Conservation (phyloP, 2,329 filamentous ascomycete genomes). For the Aspergillus thermomutatus region DNA sequence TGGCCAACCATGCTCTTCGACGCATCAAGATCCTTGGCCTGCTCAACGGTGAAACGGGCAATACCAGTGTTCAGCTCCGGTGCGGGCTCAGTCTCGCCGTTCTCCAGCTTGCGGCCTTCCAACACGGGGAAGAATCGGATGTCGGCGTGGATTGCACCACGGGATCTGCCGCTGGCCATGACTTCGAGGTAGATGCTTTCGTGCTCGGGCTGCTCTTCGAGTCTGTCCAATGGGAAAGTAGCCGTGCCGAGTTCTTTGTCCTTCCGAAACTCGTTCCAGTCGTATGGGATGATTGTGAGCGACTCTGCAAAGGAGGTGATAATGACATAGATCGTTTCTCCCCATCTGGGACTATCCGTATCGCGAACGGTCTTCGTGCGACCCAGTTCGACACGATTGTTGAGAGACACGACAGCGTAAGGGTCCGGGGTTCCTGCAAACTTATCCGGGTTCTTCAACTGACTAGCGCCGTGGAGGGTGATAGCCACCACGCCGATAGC, state of each 20-base stretch:
- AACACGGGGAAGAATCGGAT: slow-evolving; percentile 95
- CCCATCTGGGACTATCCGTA: slow-evolving; percentile 85
- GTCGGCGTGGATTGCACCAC: slow-evolving; percentile 76
- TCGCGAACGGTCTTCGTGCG: slow-evolving; percentile 86
- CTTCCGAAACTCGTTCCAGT: slow-evolving; percentile 95
- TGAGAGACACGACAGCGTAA: slow-evolving; percentile 80
- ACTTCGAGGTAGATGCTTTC: slow-evolving; percentile 86
- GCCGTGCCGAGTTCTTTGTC: slow-evolving; percentile 91
- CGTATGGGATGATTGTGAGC: slow-evolving; percentile 78
- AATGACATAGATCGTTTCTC: slow-evolving; percentile 94
- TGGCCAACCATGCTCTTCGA: slow-evolving; percentile 87
- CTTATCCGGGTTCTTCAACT: slow-evolving; percentile 92
- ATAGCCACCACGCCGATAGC: slow-evolving; percentile 91
- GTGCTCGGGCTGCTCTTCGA: slow-evolving; percentile 72
- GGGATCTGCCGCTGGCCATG: slow-evolving; percentile 75
- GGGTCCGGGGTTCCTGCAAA: slow-evolving; percentile 90
- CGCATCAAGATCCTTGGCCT: slow-evolving; percentile 92
- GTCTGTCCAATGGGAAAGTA: slow-evolving; percentile 76
- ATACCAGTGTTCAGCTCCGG: slow-evolving; percentile 94
- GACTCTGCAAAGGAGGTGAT: slow-evolving; percentile 86
- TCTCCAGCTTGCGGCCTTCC: slow-evolving; percentile 61
- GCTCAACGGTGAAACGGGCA: slow-evolving; percentile 86
- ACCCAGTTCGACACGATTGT: slow-evolving; percentile 74
- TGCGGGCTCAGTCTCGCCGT: slow-evolving; percentile 74
- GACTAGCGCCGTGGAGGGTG: slow-evolving; percentile 84